These are phyloP conservation scores for Aspergillus oerlinghausenensis DNA, from an alignment of 2,329 filamentous ascomycete species.

Conservation along the genomic window DNA sequence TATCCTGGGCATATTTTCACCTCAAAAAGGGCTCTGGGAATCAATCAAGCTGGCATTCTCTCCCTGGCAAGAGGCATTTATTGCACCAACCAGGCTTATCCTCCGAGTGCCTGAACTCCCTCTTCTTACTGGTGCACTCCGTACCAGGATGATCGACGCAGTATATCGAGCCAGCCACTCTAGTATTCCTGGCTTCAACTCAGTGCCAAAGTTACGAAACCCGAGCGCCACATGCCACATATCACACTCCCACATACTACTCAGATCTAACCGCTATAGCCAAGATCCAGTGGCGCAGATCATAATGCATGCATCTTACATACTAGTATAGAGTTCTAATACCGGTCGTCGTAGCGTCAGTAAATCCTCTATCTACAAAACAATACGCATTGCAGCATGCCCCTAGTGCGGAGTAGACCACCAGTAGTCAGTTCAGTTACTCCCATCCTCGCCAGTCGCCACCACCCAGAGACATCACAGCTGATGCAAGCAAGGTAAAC, in stretches of 20 bases:
- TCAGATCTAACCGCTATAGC: neutral
- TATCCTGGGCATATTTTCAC: neutral
- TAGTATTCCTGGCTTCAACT: neutral
- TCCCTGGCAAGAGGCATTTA: neutral
- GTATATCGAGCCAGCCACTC: neutral
- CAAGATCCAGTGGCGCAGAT: neutral
- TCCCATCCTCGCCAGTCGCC: too few relatives aligned
- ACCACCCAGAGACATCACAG: neutral
- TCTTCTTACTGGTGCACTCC: neutral
- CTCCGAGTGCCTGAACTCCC: neutral
- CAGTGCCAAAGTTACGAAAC: neutral
- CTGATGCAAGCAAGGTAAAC: neutral
- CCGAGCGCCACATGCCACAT: neutral
- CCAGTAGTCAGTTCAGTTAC: too few relatives aligned
- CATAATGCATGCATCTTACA: neutral
- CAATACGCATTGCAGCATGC: neutral
- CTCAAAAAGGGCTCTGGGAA: neutral
- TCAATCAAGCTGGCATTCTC: neutral
- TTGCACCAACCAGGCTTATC: neutral
- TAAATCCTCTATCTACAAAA: neutral
- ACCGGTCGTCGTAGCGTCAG: too few relatives aligned
- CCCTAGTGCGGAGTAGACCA: too few relatives aligned
- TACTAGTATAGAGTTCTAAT: too few relatives aligned
- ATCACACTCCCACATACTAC: neutral
- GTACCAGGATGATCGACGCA: neutral